These are phyloP conservation scores for Candida golubevii DNA, from an alignment of 805 yeast genomes.

Conservation along the genomic window DNA sequence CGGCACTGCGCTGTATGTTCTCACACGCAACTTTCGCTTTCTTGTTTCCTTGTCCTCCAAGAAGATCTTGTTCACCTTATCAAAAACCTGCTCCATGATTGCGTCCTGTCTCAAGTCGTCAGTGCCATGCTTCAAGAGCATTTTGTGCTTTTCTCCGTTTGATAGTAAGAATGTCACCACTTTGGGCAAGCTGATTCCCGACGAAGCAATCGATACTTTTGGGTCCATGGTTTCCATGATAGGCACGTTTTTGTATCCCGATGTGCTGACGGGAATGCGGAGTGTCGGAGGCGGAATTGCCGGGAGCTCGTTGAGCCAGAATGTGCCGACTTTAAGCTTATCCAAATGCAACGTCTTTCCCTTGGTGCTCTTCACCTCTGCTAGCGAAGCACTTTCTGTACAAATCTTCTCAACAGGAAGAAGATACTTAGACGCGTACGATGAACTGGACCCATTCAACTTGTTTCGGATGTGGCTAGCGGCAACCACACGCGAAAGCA, in stretches of 20 bases:
- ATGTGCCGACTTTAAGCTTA: constrained; percentile 37
- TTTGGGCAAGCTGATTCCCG: constrained; percentile 89
- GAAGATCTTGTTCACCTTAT: constrained; percentile 71
- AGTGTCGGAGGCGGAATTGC: constrained; percentile 67
- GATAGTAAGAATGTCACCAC: constrained; percentile 53
- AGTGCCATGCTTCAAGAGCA: constrained; percentile 76
- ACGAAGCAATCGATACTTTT: constrained; percentile 56
- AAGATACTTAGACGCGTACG: constrained; percentile 29
- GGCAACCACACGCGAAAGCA: constrained; percentile 44
- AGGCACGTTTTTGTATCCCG: constrained; percentile 45
- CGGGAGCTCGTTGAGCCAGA: constrained; percentile 50
- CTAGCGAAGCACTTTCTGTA: constrained; percentile 46
- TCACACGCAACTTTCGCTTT: constrained; percentile 53
- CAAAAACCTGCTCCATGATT: constrained; percentile 96
- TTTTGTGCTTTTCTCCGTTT: constrained; percentile 54
- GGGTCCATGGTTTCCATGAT: constrained; percentile 43
- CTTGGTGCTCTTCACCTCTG: constrained; percentile 41
- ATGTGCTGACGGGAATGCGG: constrained; percentile 37
- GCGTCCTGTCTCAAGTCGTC: constrained; percentile 96
- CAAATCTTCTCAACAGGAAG: constrained; percentile 48
- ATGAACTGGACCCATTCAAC: constrained; percentile 25
- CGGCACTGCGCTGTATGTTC: constrained; percentile 89
- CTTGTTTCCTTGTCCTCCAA: constrained; percentile 51
- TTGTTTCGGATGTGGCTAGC: constrained; percentile 47
- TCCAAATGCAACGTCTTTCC: constrained; percentile 29